Evolutionary conservation across 208 protist species (phyloP).

Genomic region (Crithidia thermophila): DNA sequence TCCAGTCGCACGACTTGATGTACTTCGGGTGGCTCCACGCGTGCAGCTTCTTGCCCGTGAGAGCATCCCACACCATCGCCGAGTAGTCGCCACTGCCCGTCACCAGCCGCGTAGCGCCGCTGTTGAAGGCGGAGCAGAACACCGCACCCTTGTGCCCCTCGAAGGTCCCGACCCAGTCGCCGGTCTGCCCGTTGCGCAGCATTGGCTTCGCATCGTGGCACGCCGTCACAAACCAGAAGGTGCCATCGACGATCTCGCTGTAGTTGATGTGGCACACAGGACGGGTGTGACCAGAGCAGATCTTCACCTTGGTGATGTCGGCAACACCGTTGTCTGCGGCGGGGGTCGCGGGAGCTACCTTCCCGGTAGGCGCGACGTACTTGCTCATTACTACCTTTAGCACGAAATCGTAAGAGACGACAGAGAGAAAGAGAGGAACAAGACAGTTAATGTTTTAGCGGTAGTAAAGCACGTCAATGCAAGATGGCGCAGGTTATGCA

Average conservation of each 20-base stretch:
- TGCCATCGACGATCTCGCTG: constrained; percentile 89
- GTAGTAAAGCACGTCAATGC: too few species aligned
- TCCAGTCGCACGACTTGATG: constrained; percentile 94
- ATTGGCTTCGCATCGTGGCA: constrained; percentile 94
- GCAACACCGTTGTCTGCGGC: constrained; percentile 32
- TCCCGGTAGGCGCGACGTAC: constrained; percentile 67
- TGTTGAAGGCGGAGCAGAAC: constrained; percentile 92
- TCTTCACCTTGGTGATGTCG: constrained; percentile 85
- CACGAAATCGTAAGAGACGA: too few species aligned
- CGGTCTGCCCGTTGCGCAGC: constrained; percentile 94
- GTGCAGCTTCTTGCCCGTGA: constrained; percentile 91
- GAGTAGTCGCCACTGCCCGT: constrained; percentile 95
- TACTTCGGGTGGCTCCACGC: constrained; percentile 94
- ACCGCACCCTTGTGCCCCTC: constrained; percentile 96
- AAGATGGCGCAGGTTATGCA: too few species aligned
- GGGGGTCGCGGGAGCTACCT: constrained; percentile 29
- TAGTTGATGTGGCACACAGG: constrained; percentile 94
- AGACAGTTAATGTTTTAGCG: too few species aligned
- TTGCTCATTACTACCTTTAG: constrained; percentile 50
- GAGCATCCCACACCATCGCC: constrained; percentile 93
- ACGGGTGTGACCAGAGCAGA: constrained; percentile 91
- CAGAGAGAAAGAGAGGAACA: too few species aligned
- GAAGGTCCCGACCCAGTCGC: constrained; percentile 97
- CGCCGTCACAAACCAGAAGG: constrained; percentile 92
- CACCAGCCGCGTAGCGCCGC: constrained; percentile 79